A percentile compares a stretch with the other conserved stretches of the same genome.
Evolutionary conservation across 1,139 yeast genomes (phyloP).

Genomic region (Protomyces lactucae-debilis): DNA sequence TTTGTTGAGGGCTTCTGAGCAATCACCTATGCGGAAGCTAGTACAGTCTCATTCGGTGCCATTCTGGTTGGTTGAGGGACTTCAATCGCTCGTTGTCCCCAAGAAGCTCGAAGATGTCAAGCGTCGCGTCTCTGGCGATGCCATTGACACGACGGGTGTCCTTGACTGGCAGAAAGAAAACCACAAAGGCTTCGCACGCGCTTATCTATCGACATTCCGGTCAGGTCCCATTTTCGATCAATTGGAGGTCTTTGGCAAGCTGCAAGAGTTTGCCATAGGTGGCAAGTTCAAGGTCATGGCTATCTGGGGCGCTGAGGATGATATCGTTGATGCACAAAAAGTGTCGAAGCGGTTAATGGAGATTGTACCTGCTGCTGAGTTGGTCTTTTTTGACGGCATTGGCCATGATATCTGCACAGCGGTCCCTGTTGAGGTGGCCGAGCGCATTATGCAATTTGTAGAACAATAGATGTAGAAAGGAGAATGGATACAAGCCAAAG

Average conservation of each 20-base stretch:
- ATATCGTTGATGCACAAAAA: slow-evolving; percentile 13
- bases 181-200: slow-evolving; percentile 12
- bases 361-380: slow-evolving; percentile 6
- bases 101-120: slow-evolving; percentile 11
- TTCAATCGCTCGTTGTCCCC: background rate
- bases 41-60: slow-evolving; percentile 8
- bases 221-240: slow-evolving; percentile 19
- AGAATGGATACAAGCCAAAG: too few species aligned
- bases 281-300: slow-evolving; percentile 15
- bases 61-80: background rate
- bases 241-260: background rate
- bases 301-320: slow-evolving; percentile 20
- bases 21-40: background rate
- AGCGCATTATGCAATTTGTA: background rate
- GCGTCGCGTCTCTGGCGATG: background rate
- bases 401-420: slow-evolving; percentile 22
- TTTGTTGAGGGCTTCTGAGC: background rate
- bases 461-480: background rate
- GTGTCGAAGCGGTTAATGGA: slow-evolving; percentile 2
- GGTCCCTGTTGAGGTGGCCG: slow-evolving; percentile 9
- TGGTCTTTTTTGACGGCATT: slow-evolving; percentile 1
- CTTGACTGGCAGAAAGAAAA: slow-evolving; percentile 8
- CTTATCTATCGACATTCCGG: slow-evolving; percentile 14
- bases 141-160: slow-evolving; percentile 1
- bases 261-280: background rate